These are phyloP conservation scores for Ceratobasidium sp. DNA, from an alignment of 1,284 basidiomycete species.

Conservation along the genomic window DNA sequence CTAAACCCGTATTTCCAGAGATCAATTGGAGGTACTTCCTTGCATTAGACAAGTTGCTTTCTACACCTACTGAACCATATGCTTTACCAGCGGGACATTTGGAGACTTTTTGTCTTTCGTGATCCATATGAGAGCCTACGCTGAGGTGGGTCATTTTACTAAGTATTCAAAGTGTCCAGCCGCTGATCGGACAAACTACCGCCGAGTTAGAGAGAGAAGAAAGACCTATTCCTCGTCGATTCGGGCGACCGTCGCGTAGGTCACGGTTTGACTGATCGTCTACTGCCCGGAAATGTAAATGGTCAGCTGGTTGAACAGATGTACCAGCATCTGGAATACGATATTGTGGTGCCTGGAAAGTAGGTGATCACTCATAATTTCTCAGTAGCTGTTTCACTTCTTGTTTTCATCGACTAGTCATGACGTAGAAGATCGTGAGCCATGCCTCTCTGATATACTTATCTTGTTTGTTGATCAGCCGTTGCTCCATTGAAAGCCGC, in stretches of 20 bases:
- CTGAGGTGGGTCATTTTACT: neutral
- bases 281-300: slow-evolving; percentile 12
- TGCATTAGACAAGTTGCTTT: too few species aligned
- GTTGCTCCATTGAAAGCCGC: neutral
- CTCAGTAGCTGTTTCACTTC: neutral
- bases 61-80: neutral
- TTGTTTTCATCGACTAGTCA: neutral
- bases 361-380: neutral
- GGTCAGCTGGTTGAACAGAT: slow-evolving; percentile 3
- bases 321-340: slow-evolving; percentile 11
- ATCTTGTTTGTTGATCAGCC: neutral
- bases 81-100: slow-evolving; percentile 19
- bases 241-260: slow-evolving; percentile 29
- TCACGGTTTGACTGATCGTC: slow-evolving; percentile 26
- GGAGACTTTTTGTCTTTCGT: slow-evolving; percentile 34
- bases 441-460: neutral
- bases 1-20: slow-evolving; percentile 10
- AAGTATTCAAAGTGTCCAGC: too few species aligned
- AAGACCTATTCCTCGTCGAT: slow-evolving; percentile 19
- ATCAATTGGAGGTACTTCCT: slow-evolving; percentile 1
- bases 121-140: neutral
- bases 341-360: slow-evolving; percentile 23
- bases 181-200: too few species aligned
- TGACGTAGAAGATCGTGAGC: slow-evolving; percentile 9
- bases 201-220: neutral